Conservation (phyloP, 108 stramenopile species). For the Hondaea fermentalgiana region DNA sequence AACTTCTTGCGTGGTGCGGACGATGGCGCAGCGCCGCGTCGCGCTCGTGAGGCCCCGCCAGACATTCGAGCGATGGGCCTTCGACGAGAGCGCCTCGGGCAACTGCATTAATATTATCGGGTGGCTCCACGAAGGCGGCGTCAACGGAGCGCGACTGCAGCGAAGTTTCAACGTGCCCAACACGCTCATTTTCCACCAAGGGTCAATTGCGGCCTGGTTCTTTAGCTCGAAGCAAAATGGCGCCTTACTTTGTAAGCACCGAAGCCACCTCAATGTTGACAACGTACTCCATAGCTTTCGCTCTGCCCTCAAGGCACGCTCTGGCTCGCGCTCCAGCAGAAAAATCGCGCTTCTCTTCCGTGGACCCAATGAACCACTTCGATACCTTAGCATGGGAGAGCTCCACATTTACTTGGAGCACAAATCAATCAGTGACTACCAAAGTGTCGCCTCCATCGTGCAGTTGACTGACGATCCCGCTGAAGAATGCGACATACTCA, state of each 20-base stretch:
- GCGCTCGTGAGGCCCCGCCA: too few species aligned
- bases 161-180: not conserved
- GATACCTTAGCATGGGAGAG: not conserved
- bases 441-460: not conserved
- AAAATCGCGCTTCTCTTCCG: not conserved
- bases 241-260: not conserved
- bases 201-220: not conserved
- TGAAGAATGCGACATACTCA: not conserved
- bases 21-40: too few species aligned
- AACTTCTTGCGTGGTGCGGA: too few species aligned
- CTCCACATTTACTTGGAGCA: not conserved
- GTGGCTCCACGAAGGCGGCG: not conserved
- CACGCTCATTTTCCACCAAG: not conserved
- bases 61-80: too few species aligned
- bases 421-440: not conserved
- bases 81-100: not conserved
- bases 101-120: not conserved
- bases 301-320: too few species aligned
- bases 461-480: not conserved
- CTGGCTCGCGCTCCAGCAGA: not conserved
- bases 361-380: not conserved
- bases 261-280: not conserved
- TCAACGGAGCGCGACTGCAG: not conserved
- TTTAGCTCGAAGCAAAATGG: not conserved
- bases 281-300: not conserved